Evolutionary conservation across 2,329 filamentous ascomycete genomes (phyloP), one percentile per base, ranked within the genome.

Genomic region (Botryotinia convoluta): DNA sequence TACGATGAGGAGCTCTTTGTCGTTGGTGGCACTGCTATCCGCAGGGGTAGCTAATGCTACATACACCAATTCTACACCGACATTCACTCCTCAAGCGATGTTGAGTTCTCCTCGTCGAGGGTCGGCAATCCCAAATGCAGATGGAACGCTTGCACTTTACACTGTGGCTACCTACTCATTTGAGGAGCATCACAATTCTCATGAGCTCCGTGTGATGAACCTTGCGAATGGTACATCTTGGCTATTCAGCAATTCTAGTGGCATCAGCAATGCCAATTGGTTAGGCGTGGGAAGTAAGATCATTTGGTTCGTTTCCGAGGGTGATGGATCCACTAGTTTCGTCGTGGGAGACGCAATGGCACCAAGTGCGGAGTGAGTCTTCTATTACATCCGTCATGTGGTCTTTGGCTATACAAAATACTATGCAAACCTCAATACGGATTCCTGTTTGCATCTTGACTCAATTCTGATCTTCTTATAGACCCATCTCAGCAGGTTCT

Each of bases 161-260:
- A 89, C 89, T 62, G 87, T 89, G n/a, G 92, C 91, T 0, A 89
- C 90, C 2, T 97, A 97, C 81, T 94, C 90, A 12, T 97, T 97
- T 81, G 86, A 91, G 1, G 74, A 88, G 0, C 93, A 96, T 80
- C 84, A 85, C 69, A 91, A 90, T 79, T 88, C 86, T 9, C 86
- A 85, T 76, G 90, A 69, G 44, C 65, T 72, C 35, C 71, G 71
- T n/a, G 82, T 94, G 45, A 84, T 97, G 69, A 89, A 94, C 77
- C 85, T 94, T 73, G 83, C 86, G 3, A 76, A 72, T 60, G 76
- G 76, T 16, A 68, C 70, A n/a, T 74, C 72, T 9, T 74, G 68
- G 57, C 64, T 78, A 18, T 76, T 75, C 35, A 79, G 75, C 57
- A 79, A 78, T 51, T 77, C 77, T 3, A 79, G 77, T 44, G 73